Base-by-base conservation (phyloP, 306 rosid species). In the Vigna unguiculata region DNA sequence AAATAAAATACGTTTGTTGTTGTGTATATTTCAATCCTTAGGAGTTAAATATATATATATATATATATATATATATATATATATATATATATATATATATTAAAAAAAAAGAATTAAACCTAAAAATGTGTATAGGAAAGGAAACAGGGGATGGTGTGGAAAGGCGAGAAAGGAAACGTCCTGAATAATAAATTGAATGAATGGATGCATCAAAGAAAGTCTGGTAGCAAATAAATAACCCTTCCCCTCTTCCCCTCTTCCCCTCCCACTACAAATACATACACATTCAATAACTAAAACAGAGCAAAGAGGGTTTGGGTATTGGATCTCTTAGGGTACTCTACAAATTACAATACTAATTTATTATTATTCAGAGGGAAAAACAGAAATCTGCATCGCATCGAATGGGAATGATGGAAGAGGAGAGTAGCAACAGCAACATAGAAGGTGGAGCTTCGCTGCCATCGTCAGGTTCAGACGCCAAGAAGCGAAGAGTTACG, bases 401-500 rank as follows among this genome's bases (percentile, higher is more conserved):
- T 48, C 20, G 24, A 16, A 49, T 49, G 55, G 55, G 55, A n/a
- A 24, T 32, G 4, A 86, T 82, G 85, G 84, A 68, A 28, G 89
- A 82, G 9, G 77, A 6, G 70, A 20, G 22, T 11, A 73, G 43
- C 55, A 55, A 54, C 15, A 34, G 14, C 34, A 69, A 7, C 38
- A 16, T 22, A 15, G 78, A 75, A 6, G 84, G 81, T 38, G 88
- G 93, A 5, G 91, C 82, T 54, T 88, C 94, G 19, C 80, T 89
- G 4, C 85, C 95, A 8, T 86, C 91, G 2, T 79, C 89, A 3
- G 93, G 94, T 0, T 75, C 82, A 0, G 97, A 91, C 86, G 89
- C 80, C 0, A 83, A 70, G 80, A 91, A 87, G 76, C 69, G 97
- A 45, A 83, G 91, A 28, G 97, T 91, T 22, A 86, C 88, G 36